These are phyloP conservation scores for Lenwebbia sp. DNA, from an alignment of 345 rosid species.

Conservation along the genomic window DNA sequence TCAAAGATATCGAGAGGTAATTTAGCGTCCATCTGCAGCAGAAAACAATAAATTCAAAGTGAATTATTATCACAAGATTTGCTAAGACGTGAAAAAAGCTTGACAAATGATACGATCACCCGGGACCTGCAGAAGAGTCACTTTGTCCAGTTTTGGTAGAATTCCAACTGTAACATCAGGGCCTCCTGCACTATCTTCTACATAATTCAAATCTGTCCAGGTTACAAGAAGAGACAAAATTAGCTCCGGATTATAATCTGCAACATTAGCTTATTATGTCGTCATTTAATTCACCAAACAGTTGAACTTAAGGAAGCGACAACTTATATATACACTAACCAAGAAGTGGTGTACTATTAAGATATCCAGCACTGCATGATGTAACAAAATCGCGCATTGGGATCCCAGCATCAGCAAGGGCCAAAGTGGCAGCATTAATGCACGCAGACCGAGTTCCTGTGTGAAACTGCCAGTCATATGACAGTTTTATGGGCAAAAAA, in stretches of 20 bases:
- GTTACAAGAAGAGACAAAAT: background rate
- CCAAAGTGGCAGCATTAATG: conserved; percentile 95
- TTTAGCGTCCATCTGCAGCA: conserved; percentile 86
- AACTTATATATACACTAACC: conserved; percentile 20
- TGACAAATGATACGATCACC: background rate
- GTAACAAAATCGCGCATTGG: conserved; percentile 95
- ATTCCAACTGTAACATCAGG: conserved; percentile 88
- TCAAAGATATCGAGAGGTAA: conserved; percentile 66
- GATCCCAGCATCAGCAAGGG: conserved; percentile 95
- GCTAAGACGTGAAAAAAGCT: background rate
- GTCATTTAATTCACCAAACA: background rate
- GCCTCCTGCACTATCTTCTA: conserved; percentile 96
- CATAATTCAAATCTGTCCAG: conserved; percentile 63
- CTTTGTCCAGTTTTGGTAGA: conserved; percentile 83
- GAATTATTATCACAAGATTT: too few species aligned
- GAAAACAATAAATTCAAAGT: background rate
- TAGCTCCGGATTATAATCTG: background rate
- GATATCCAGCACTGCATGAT: conserved; percentile 93
- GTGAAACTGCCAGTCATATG: background rate
- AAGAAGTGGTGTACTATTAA: conserved; percentile 76
- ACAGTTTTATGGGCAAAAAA: background rate
- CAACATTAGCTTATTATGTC: background rate
- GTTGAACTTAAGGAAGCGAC: background rate
- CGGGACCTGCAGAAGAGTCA: conserved; percentile 86
- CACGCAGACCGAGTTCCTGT: conserved; percentile 94